Conservation (phyloP, 2,329 filamentous ascomycete genomes). For the Talaromyces sp. region DNA sequence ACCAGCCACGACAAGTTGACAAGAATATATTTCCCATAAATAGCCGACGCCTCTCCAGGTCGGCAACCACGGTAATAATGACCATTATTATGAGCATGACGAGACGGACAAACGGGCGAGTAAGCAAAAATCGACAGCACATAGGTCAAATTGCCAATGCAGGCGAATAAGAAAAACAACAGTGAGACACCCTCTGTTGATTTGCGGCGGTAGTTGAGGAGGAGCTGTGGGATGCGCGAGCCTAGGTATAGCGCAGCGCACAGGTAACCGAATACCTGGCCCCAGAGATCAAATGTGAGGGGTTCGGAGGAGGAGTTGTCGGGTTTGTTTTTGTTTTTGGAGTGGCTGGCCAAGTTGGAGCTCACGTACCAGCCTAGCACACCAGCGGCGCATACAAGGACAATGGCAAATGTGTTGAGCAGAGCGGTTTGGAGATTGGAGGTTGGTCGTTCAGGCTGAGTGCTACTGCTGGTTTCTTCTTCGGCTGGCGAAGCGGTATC, state of each 20-base stretch:
- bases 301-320: constrained; percentile 12
- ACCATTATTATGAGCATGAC: too few species aligned
- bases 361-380: constrained; percentile 80
- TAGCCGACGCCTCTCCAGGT: constrained; percentile 56
- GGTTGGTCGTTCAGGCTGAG: constrained; percentile 17
- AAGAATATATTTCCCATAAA: constrained; percentile 78
- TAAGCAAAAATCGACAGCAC: constrained; percentile 89
- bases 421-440: constrained; percentile 46
- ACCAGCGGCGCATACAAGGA: constrained; percentile 79
- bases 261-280: constrained; percentile 89
- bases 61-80: constrained; percentile 48
- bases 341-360: constrained; percentile 31
- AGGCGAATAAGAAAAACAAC: constrained; percentile 95
- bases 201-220: constrained; percentile 88
- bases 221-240: constrained; percentile 80
- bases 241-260: constrained; percentile 87
- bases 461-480: not conserved
- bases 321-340: constrained; percentile 7
- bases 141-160: constrained; percentile 89
- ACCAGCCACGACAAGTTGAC: constrained; percentile 89
- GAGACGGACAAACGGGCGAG: constrained; percentile 61
- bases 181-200: constrained; percentile 89
- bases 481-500: constrained; percentile 32
- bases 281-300: constrained; percentile 66
- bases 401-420: constrained; percentile 70